Conservation (phyloP, 495 filamentous ascomycete genomes). For the Symbiotaphrina buchneri region DNA sequence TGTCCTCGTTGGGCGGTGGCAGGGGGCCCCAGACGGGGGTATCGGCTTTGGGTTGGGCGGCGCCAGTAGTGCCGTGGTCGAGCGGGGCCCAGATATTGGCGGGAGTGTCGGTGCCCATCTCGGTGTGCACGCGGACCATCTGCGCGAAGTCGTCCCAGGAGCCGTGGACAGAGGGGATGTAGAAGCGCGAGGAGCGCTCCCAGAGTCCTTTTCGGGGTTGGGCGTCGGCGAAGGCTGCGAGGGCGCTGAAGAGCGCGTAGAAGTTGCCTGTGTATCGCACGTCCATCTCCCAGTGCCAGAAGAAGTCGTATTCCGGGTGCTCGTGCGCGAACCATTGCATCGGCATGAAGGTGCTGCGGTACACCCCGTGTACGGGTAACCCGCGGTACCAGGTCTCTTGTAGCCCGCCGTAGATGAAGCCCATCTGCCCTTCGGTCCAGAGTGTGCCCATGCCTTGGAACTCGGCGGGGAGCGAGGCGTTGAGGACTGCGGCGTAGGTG, state of each 20-base stretch:
- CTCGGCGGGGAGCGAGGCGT: constrained; percentile 55
- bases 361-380: constrained; percentile 71
- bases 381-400: constrained; percentile 48
- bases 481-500: constrained; percentile 38
- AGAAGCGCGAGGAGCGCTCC: constrained; percentile 86
- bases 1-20: constrained; percentile 42
- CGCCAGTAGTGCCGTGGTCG: constrained; percentile 8
- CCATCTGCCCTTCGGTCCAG: constrained; percentile 87
- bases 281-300: constrained; percentile 99
- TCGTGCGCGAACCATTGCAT: constrained; percentile 78
- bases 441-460: constrained; percentile 75
- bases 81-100: constrained; percentile 66
- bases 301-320: constrained; percentile 85
- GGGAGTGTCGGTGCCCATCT: constrained; percentile 50
- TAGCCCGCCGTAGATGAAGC: constrained; percentile 62
- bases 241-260: constrained; percentile 66
- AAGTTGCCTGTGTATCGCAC: constrained; percentile 90
- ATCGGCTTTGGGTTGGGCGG: constrained; percentile 23
- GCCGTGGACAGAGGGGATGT: constrained; percentile 72
- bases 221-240: constrained; percentile 48
- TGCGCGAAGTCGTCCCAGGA: constrained; percentile 83
- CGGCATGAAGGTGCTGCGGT: constrained; percentile 80
- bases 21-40: constrained; percentile 73
- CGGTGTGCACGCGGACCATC: constrained; percentile 76
- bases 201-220: constrained; percentile 84